A percentile compares a stretch with the other conserved stretches of the same genome.
phyloP scores from a whole-genome alignment of 108 stramenopile genomes.

The Chaetoceros tenuissimus region DNA sequence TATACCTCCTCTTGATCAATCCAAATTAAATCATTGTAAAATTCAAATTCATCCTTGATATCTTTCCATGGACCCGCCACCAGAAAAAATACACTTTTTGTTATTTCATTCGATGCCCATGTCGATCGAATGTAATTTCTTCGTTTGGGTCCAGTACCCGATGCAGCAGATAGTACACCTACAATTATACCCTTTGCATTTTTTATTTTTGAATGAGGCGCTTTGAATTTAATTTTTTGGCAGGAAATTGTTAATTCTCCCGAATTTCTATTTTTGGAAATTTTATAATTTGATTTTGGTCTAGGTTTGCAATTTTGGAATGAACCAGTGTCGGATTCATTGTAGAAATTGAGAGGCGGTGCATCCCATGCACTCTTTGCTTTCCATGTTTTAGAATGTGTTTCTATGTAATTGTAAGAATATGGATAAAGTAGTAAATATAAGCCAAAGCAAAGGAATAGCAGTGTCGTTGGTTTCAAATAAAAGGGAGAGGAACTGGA shows the following conservation, averaged over 20 bases:
- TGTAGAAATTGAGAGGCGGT: not conserved
- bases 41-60: not conserved
- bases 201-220: not conserved
- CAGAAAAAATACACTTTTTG: not conserved
- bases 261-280: not conserved
- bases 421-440: too few relatives aligned
- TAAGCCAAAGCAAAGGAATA: too few relatives aligned
- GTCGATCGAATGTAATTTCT: constrained; percentile 1
- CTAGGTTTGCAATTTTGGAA: not conserved
- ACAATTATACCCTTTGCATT: not conserved
- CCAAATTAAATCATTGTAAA: constrained; percentile 4
- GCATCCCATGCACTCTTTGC: not conserved
- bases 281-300: not conserved
- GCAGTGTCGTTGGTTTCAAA: not conserved
- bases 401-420: too few relatives aligned
- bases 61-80: constrained; percentile 3
- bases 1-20: constrained; percentile 3
- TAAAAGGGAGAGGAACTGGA: not conserved
- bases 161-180: not conserved
- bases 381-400: not conserved
- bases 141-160: not conserved
- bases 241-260: not conserved
- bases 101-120: not conserved
- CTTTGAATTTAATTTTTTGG: not conserved
- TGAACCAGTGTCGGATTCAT: not conserved